Percentiles rank a stretch among this genome's conserved stretches.
phyloP scores from a whole-genome alignment of 2,329 filamentous ascomycete species.

The Pseudocercospora crystallina region DNA sequence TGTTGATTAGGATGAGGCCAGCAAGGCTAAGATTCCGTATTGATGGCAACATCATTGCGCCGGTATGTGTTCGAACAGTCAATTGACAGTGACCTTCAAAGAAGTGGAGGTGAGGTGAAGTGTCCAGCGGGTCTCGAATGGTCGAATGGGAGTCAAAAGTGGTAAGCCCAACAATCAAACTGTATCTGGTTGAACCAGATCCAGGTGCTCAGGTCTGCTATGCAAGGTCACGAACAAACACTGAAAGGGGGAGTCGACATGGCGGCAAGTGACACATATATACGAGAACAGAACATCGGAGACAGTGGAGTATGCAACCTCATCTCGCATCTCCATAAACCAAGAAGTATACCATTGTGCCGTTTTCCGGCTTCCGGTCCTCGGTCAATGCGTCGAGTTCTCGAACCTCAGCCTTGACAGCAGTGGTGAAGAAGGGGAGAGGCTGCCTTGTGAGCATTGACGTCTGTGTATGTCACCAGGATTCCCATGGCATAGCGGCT shows the following conservation, averaged over 20 bases:
- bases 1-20: background rate
- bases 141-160: background rate
- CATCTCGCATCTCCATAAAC: background rate
- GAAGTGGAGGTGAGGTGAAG: too few species aligned
- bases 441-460: slow-evolving; percentile 4
- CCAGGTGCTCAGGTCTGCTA: background rate
- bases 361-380: background rate
- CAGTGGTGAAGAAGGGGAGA: background rate
- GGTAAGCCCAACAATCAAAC: background rate
- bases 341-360: background rate
- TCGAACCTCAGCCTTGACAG: background rate
- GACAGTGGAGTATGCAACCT: background rate
- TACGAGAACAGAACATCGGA: background rate
- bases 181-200: background rate
- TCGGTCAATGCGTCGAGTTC: background rate
- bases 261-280: slow-evolving; percentile 1
- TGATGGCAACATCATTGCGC: background rate
- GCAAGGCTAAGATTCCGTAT: background rate
- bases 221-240: background rate
- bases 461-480: slow-evolving; percentile 1
- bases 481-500: background rate
- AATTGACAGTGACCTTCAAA: too few species aligned
- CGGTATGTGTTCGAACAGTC: too few species aligned
- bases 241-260: too few species aligned
- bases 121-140: background rate